Percentiles rank a stretch among this genome's conserved stretches.
These are phyloP conservation scores for Saururus chinensis DNA, from an alignment of 164 flowering plant species.

Conservation along the genomic window DNA sequence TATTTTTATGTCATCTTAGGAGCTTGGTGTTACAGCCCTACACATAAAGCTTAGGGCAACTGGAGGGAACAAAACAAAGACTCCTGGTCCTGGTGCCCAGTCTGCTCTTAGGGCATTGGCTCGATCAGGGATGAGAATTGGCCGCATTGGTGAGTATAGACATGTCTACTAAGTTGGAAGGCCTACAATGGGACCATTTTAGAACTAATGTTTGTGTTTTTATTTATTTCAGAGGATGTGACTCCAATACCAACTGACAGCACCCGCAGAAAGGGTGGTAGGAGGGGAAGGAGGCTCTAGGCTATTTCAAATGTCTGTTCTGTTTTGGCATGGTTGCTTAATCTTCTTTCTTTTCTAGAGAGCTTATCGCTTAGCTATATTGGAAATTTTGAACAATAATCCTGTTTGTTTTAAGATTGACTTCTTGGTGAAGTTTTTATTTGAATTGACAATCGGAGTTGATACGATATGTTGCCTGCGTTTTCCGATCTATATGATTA, in stretches of 20 bases:
- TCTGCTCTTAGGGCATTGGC: constrained; percentile 68
- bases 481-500: no score
- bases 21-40: constrained; percentile 57
- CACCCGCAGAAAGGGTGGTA: constrained; percentile 9
- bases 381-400: no score
- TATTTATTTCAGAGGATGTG: constrained; percentile 3
- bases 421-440: no score
- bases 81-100: constrained; percentile 83
- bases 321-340: background rate
- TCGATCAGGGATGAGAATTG: constrained; percentile 52
- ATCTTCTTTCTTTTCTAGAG: no score
- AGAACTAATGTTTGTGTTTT: background rate
- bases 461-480: no score
- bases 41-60: constrained; percentile 74
- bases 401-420: no score
- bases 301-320: background rate
- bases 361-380: no score
- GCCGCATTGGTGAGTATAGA: constrained; percentile 50
- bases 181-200: background rate
- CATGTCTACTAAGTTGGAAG: no score
- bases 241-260: constrained; percentile 5
- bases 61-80: constrained; percentile 75
- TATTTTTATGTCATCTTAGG: constrained; percentile 19
- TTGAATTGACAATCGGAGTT: no score
- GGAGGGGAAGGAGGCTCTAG: constrained; percentile 9